phyloP scores from a whole-genome alignment of 2,329 filamentous ascomycete genomes.

The Fusarium stilboides region DNA sequence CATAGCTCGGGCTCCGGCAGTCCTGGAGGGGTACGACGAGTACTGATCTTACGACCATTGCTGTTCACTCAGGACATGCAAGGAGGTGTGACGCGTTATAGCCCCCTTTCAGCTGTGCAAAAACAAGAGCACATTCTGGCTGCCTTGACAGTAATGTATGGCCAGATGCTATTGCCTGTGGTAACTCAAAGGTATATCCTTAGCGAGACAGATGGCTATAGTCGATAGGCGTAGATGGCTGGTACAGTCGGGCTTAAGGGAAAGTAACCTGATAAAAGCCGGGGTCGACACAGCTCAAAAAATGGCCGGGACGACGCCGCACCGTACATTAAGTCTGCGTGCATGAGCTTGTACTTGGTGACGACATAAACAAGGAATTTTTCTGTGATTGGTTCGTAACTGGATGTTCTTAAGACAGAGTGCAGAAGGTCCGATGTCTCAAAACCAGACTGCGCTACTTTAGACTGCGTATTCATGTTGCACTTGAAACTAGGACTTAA shows the following conservation, averaged over 20 bases:
- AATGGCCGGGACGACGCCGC: not conserved
- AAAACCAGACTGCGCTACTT: not conserved
- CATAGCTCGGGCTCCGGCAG: slow-evolving; percentile 8
- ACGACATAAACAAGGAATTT: not conserved
- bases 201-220: too few species aligned
- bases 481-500: not conserved
- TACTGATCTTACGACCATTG: slow-evolving; percentile 10
- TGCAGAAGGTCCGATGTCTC: not conserved
- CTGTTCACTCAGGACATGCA: not conserved
- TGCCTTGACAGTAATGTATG: slow-evolving; percentile 1
- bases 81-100: not conserved
- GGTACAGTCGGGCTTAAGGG: not conserved
- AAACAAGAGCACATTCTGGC: not conserved
- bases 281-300: not conserved
- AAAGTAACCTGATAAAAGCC: not conserved
- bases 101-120: not conserved
- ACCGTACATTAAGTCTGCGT: not conserved
- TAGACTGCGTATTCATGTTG: not conserved
- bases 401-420: not conserved
- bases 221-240: not conserved
- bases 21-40: slow-evolving; percentile 10
- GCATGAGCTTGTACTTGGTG: not conserved
- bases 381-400: not conserved
- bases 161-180: too few species aligned
- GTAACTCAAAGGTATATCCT: not conserved